Conservation (phyloP, 352 stramenopile species). For the Phytophthora boehmeriae region DNA sequence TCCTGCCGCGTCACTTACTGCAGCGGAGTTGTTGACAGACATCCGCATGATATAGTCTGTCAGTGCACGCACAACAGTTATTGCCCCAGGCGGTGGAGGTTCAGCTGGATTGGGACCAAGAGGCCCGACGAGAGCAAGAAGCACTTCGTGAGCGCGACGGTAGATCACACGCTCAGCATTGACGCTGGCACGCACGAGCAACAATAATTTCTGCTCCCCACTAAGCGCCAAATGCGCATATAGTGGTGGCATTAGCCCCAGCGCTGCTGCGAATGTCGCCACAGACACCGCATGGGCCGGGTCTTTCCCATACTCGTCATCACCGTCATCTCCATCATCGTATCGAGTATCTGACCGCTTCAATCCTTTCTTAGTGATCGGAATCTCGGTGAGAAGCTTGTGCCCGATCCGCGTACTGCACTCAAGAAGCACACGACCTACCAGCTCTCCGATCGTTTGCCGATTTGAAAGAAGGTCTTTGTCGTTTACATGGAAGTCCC, state of each 20-base stretch:
- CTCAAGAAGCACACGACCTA: conserved; percentile 72
- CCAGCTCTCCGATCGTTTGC: conserved; percentile 54
- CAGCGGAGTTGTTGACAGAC: conserved; percentile 30
- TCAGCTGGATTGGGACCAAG: conserved; percentile 12
- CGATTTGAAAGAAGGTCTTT: conserved; percentile 37
- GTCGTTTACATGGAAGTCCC: conserved; percentile 36
- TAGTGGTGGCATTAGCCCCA: conserved; percentile 49
- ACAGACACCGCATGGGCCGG: conserved; percentile 55
- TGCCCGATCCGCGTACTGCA: conserved; percentile 72
- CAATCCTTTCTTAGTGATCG: conserved; percentile 3
- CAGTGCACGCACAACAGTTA: conserved; percentile 50
- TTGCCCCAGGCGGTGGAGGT: conserved; percentile 25
- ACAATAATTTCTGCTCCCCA: conserved; percentile 67
- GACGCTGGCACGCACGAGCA: conserved; percentile 58
- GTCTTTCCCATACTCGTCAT: conserved; percentile 43
- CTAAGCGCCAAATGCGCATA: conserved; percentile 55
- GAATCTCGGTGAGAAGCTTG: conserved; percentile 44
- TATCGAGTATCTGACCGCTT: conserved; percentile 6
- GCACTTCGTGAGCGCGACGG: conserved; percentile 35
- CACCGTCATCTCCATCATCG: conserved; percentile 8
- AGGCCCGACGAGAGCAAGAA: conserved; percentile 40
- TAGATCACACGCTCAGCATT: conserved; percentile 51
- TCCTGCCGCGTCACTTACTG: conserved; percentile 24
- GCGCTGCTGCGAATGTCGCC: conserved; percentile 52
- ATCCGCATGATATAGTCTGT: conserved; percentile 70